These are phyloP conservation scores for Multifurca ochricompacta DNA, from an alignment of 768 basidiomycete genomes.

Conservation along the genomic window DNA sequence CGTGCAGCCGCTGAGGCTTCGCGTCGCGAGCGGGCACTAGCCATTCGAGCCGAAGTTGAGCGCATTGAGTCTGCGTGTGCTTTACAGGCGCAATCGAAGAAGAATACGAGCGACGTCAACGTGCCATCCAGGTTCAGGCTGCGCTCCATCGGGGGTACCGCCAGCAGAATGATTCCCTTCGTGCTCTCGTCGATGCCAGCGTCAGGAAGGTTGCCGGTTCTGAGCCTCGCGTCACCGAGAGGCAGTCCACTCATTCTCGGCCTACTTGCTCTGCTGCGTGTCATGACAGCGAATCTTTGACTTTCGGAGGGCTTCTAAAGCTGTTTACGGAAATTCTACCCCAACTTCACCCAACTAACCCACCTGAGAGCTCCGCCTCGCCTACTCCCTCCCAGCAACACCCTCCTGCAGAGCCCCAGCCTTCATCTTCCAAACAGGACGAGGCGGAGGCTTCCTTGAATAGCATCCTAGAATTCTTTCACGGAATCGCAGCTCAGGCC, in stretches of 20 bases:
- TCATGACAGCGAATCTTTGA: background rate
- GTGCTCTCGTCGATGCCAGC: background rate
- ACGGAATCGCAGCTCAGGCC: background rate
- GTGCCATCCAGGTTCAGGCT: background rate
- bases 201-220: background rate
- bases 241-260: background rate
- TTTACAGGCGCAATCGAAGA: background rate
- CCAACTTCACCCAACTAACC: background rate
- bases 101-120: background rate
- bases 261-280: too few relatives aligned
- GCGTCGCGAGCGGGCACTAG: background rate
- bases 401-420: background rate
- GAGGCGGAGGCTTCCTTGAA: background rate
- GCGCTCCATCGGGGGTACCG: background rate
- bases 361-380: background rate
- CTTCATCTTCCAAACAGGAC: background rate
- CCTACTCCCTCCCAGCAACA: background rate
- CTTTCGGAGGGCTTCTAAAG: background rate
- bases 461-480: background rate
- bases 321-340: background rate
- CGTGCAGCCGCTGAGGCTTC: conserved; percentile 1
- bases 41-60: conserved; percentile 2
- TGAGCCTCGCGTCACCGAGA: background rate
- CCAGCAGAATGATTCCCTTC: background rate
- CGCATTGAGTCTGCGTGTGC: background rate